Evolutionary conservation across 805 yeast genomes (phyloP), one percentile per base, ranked within the genome.

Genomic region (Yarrowia deformans): DNA sequence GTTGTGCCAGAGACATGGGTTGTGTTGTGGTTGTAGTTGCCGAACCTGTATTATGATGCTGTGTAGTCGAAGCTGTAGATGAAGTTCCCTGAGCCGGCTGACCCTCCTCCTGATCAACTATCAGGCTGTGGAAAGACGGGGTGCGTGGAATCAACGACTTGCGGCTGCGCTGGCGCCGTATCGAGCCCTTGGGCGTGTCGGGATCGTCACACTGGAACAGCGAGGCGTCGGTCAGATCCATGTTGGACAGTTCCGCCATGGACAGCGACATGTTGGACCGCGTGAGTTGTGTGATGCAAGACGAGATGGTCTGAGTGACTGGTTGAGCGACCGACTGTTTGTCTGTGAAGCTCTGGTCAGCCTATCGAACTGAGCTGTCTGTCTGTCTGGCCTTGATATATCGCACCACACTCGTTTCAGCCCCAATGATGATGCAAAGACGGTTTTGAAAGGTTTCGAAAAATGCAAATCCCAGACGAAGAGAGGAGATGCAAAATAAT

Each of bases 201-300:
- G 52, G 52, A 35, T 60, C 66, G 42, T 60, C 66, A 14, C 66
- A 60, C 42, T 60, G 66, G 52, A 60, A 60, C 52, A 60, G 52
- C 6, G 66, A 60, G 52, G 66, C 66, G 34, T 60, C 66, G 3
- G 66, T 60, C n/a, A 60, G 52, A 29, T 60, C 66, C 66, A 60
- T 60, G 29, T 8, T 39, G 39, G 66, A 43, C n/a, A 60, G 18
- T 13, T 60, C 66, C 12, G 66, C 66, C 66, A 60, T 42, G 6
- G 66, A 60, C 40, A 60, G 16, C 18, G 52, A 32, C 66, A 60
- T 60, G 29, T 23, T 23, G 29, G 29, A 23, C 29, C 29, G 29
- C 13, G 16, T 35, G 58, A 3, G 46, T 8, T 39, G 60, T 9
- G n/a, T 37, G 45, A 14, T 48, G 52, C 29, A 4, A 23, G 12